Conservation (phyloP, 768 basidiomycete species). For the Austroboletus eburneus region DNA sequence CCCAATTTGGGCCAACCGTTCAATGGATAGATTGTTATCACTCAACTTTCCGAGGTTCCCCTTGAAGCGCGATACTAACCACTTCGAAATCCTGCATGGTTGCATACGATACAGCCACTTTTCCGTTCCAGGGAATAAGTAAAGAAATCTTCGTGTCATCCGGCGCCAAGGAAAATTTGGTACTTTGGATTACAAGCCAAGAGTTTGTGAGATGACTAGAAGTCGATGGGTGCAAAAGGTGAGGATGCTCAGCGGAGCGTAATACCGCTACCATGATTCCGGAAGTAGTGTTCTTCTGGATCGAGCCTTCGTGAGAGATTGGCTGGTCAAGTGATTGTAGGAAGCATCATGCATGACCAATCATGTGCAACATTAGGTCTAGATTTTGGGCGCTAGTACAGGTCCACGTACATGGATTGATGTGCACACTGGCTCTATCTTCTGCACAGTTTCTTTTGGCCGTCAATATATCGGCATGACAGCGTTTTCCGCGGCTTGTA, state of each 20-base stretch:
- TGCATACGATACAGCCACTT: constrained; percentile 41
- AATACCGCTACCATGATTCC: constrained; percentile 57
- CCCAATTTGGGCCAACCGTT: too few species aligned
- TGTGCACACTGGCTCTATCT: too few species aligned
- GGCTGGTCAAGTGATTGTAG: constrained; percentile 21
- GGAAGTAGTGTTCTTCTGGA: constrained; percentile 35
- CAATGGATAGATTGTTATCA: too few species aligned
- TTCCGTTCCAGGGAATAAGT: constrained; percentile 41
- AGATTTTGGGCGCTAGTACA: too few species aligned
- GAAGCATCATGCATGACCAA: too few species aligned
- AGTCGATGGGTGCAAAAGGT: constrained; percentile 54
- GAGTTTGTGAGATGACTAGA: constrained; percentile 53
- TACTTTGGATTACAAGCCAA: constrained; percentile 58
- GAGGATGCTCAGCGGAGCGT: too few species aligned
- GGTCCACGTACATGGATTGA: too few species aligned
- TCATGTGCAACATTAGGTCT: too few species aligned
- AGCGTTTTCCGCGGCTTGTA: too few species aligned
- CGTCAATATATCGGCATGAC: too few species aligned
- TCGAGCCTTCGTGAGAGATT: constrained; percentile 22
- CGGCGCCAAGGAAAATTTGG: constrained; percentile 59
- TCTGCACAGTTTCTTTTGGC: too few species aligned
- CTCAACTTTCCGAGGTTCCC: constrained; percentile 38
- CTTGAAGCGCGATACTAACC: constrained; percentile 57
- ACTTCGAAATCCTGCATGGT: constrained; percentile 41
- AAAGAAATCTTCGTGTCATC: constrained; percentile 74